Percentiles rank a stretch among this genome's conserved stretches.
Conservation (phyloP, 805 yeast species). For the Wickerhamomyces chambardii region DNA sequence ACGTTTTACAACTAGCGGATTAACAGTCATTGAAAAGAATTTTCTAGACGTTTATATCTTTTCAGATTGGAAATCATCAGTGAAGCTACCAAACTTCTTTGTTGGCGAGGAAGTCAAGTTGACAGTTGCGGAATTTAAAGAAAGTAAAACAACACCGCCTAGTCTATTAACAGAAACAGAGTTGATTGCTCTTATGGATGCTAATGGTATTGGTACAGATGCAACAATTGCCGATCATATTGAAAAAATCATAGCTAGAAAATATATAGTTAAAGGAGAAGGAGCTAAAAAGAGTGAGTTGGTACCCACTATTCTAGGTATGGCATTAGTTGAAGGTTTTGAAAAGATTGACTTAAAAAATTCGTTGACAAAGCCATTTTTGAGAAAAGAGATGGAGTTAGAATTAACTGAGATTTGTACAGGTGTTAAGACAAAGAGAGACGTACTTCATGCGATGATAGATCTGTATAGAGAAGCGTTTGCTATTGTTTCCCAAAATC, state of each 20-base stretch:
- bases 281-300: conserved; percentile 32
- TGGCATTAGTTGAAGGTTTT: conserved; percentile 83
- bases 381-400: conserved; percentile 68
- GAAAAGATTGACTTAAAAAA: conserved; percentile 66
- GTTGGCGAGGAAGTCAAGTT: conserved; percentile 51
- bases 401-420: conserved; percentile 58
- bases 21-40: conserved; percentile 64
- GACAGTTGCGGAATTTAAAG: conserved; percentile 45
- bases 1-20: conserved; percentile 61
- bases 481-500: conserved; percentile 33
- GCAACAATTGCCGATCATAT: conserved; percentile 99
- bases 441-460: conserved; percentile 47
- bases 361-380: conserved; percentile 81
- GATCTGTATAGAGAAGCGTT: conserved; percentile 55
- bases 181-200: conserved; percentile 88
- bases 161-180: conserved; percentile 84
- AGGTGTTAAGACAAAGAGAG: conserved; percentile 44
- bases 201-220: conserved; percentile 96
- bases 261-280: conserved; percentile 48
- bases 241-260: conserved; percentile 61
- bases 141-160: conserved; percentile 81
- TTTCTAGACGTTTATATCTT: conserved; percentile 77
- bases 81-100: conserved; percentile 54
- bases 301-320: conserved; percentile 77
- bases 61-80: conserved; percentile 63